Percentiles rank a stretch among this genome's conserved stretches.
Conservation (phyloP, 2,329 filamentous ascomycete species). For the Herpotrichia juniperi region DNA sequence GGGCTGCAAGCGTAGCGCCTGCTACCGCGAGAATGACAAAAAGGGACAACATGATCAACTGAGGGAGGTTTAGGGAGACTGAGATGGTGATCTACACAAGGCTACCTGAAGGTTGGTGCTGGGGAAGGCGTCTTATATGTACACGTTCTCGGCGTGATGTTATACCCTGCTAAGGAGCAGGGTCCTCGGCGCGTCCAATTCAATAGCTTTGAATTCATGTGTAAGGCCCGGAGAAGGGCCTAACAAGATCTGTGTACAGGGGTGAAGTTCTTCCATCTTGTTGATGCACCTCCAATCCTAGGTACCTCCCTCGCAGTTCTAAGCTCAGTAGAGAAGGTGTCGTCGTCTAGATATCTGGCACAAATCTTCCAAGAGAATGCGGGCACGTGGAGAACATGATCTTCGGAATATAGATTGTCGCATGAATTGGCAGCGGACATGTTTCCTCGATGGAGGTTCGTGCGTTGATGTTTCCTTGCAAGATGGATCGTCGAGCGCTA, state of each 20-base stretch:
- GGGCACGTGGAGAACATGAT: background rate
- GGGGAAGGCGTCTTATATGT: background rate
- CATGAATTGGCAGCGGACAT: slow-evolving; percentile 5
- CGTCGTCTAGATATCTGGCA: background rate
- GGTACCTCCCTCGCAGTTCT: background rate
- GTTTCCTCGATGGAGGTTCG: background rate
- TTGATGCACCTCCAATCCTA: background rate
- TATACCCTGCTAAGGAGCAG: background rate
- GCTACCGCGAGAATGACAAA: background rate
- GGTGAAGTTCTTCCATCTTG: background rate
- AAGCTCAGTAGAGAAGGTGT: background rate
- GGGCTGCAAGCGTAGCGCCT: slow-evolving; percentile 12
- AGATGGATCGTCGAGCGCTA: background rate
- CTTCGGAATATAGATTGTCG: background rate
- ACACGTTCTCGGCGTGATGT: background rate
- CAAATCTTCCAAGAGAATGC: background rate
- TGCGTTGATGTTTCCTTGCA: slow-evolving; percentile 2
- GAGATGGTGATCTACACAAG: background rate
- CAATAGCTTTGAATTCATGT: background rate
- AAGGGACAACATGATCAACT: slow-evolving; percentile 2
- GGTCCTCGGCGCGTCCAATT: background rate
- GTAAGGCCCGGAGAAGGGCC: background rate
- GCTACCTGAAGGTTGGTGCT: background rate
- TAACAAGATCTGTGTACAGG: background rate
- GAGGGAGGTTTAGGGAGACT: background rate